Evolutionary conservation across 441 rosid genomes (phyloP).

Genomic region (Populus tomentosa): DNA sequence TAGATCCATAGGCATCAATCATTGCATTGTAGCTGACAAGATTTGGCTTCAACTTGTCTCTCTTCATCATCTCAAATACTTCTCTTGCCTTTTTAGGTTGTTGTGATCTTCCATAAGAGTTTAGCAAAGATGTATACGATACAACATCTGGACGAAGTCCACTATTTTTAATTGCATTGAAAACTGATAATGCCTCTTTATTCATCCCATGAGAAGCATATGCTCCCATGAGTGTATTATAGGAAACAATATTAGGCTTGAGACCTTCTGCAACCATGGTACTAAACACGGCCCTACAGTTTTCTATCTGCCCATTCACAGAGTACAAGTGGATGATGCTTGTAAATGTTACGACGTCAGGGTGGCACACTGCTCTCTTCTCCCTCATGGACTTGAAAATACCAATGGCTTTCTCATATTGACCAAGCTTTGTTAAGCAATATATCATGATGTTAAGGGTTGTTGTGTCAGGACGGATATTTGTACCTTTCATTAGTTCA

Average conservation of each 20-base stretch:
- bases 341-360: constrained; percentile 79
- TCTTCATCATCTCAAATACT: constrained; percentile 70
- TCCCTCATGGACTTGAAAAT: constrained; percentile 82
- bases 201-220: constrained; percentile 87
- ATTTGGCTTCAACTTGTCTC: constrained; percentile 63
- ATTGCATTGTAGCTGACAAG: constrained; percentile 76
- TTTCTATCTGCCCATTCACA: constrained; percentile 63
- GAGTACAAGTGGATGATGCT: constrained; percentile 74
- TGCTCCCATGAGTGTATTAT: constrained; percentile 74
- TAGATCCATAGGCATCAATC: constrained; percentile 89
- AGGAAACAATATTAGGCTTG: constrained; percentile 72
- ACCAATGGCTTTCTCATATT: constrained; percentile 56
- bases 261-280: constrained; percentile 86
- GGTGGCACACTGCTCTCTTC: constrained; percentile 58
- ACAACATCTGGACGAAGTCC: constrained; percentile 74
- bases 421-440: constrained; percentile 75
- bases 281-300: constrained; percentile 65
- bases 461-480: constrained; percentile 78
- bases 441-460: constrained; percentile 73
- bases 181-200: constrained; percentile 65
- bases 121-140: constrained; percentile 75
- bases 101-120: constrained; percentile 83
- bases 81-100: constrained; percentile 72
- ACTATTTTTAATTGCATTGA: constrained; percentile 54
- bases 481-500: constrained; percentile 84